Evolutionary conservation across 2,329 filamentous ascomycete genomes (phyloP).

Genomic region (Fusarium xylarioides): DNA sequence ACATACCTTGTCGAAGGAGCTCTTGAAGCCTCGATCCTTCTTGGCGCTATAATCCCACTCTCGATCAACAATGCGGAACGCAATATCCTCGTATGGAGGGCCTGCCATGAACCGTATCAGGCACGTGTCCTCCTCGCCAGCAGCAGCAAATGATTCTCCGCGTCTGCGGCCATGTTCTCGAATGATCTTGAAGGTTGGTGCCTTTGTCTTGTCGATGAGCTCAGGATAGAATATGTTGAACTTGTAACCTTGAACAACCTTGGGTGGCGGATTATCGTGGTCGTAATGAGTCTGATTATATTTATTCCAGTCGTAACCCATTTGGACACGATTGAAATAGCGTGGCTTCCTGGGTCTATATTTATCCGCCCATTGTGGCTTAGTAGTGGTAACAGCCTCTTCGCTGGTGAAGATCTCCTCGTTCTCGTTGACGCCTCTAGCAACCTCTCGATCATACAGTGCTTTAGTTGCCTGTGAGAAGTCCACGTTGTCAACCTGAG

Average conservation of each 20-base stretch:
- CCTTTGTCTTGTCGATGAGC: constrained; percentile 91
- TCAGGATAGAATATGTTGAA: constrained; percentile 99
- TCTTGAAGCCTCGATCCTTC: constrained; percentile 91
- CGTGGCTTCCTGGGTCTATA: constrained; percentile 90
- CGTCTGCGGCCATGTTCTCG: constrained; percentile 88
- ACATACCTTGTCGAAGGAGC: constrained; percentile 95
- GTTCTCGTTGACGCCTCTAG: constrained; percentile 88
- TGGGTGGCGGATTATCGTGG: constrained; percentile 95
- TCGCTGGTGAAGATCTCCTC: constrained; percentile 96
- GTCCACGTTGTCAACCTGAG: constrained; percentile 75
- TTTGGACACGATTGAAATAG: constrained; percentile 98
- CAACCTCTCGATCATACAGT: constrained; percentile 91
- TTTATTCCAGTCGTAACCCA: constrained; percentile 99
- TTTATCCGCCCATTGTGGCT: constrained; percentile 83
- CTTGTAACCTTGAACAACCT: constrained; percentile 98
- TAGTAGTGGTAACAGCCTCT: constrained; percentile 70
- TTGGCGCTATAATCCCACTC: constrained; percentile 99
- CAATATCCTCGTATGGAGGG: constrained; percentile 95
- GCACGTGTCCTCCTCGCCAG: constrained; percentile 96
- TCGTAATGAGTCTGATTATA: constrained; percentile 99
- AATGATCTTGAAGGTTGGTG: constrained; percentile 95
- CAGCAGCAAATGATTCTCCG: constrained; percentile 91
- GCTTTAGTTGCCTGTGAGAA: constrained; percentile 88
- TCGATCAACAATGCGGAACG: constrained; percentile 96
- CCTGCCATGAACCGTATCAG: constrained; percentile 95